phyloP scores from a whole-genome alignment of 2,329 filamentous ascomycete genomes.

The Chaetomiaceae sp. region DNA sequence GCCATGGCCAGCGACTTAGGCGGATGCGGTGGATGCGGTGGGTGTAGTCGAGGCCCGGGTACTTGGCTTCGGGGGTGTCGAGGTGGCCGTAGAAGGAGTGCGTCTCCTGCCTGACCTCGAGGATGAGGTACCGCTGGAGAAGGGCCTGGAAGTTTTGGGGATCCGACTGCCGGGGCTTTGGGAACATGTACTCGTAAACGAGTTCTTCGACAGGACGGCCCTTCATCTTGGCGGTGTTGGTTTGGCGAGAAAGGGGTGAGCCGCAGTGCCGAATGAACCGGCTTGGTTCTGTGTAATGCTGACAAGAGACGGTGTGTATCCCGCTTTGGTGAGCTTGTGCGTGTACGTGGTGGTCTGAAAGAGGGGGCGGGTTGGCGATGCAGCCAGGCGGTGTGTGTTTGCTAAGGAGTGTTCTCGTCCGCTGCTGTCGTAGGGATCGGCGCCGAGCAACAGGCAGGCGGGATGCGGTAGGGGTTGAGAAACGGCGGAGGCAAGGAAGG shows the following conservation, averaged over 20 bases:
- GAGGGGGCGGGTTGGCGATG: too few species aligned
- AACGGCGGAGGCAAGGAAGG: background rate
- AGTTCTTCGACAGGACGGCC: conserved; percentile 65
- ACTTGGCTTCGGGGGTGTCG: conserved; percentile 74
- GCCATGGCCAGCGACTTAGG: conserved; percentile 73
- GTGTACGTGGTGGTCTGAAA: background rate
- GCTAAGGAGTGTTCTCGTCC: background rate
- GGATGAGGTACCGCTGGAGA: conserved; percentile 66
- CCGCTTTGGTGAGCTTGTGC: background rate
- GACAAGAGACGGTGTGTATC: background rate
- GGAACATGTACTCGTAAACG: conserved; percentile 71
- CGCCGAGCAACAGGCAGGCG: conserved; percentile 7
- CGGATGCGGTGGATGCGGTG: conserved; percentile 69
- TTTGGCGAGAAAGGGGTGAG: background rate
- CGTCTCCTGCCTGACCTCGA: conserved; percentile 75
- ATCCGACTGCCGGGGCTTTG: conserved; percentile 61
- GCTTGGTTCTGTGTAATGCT: background rate
- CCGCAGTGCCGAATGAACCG: background rate
- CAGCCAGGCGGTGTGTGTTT: background rate
- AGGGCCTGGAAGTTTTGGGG: conserved; percentile 67
- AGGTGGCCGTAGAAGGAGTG: conserved; percentile 75
- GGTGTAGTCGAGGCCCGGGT: conserved; percentile 76
- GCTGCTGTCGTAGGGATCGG: conserved; percentile 11
- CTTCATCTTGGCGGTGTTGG: conserved; percentile 53
- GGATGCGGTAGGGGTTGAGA: background rate